Evolutionary conservation across 345 rosid genomes (phyloP).

Genomic region (Lepidium didymum): DNA sequence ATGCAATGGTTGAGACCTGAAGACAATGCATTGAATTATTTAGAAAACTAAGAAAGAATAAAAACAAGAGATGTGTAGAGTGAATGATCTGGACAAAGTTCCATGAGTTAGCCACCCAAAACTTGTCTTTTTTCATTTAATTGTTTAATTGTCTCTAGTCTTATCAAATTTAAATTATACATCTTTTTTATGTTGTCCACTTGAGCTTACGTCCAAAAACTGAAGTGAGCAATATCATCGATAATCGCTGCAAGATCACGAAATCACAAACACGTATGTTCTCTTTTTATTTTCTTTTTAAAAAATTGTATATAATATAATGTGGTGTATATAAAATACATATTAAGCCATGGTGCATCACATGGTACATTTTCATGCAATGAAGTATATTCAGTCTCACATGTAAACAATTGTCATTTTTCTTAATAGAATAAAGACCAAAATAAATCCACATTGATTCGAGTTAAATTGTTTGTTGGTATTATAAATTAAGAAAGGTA

Average conservation of each 20-base stretch:
- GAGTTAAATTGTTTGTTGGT: neutral
- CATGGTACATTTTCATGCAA: slow-evolving; percentile 21
- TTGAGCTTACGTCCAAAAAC: slow-evolving; percentile 24
- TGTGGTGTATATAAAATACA: neutral
- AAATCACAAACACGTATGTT: slow-evolving; percentile 15
- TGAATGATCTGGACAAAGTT: slow-evolving; percentile 28
- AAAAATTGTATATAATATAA: neutral
- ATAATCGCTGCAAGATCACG: slow-evolving; percentile 21
- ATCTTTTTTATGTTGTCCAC: slow-evolving; percentile 14
- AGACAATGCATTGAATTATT: neutral
- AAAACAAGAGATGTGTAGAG: neutral
- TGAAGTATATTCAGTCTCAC: neutral
- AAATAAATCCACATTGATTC: neutral
- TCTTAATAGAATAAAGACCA: neutral
- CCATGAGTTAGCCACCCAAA: slow-evolving; percentile 30
- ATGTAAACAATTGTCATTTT: neutral
- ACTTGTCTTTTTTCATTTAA: slow-evolving; percentile 24
- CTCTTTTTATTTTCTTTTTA: no score
- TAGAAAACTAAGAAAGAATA: neutral
- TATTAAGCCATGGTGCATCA: slow-evolving; percentile 18
- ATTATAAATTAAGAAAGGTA: neutral
- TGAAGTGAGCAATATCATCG: slow-evolving; percentile 17
- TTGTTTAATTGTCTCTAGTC: neutral
- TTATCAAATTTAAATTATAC: neutral
- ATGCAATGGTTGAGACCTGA: slow-evolving; percentile 7